Conservation (phyloP, 495 filamentous ascomycete species). For the Astrothelium macrocarpum region DNA sequence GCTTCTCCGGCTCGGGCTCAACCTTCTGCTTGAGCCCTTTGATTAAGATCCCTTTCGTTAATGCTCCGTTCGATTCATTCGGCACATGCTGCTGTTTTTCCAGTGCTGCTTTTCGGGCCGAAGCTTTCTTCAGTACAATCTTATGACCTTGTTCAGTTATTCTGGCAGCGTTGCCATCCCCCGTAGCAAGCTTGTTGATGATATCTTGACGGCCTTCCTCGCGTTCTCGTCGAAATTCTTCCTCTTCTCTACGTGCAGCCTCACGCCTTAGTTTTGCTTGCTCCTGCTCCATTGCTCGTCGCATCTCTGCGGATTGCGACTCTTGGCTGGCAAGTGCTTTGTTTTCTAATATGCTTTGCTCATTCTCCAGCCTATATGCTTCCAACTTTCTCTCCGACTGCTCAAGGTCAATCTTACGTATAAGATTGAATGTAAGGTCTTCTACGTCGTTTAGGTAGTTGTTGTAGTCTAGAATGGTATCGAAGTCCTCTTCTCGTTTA, state of each 20-base stretch:
- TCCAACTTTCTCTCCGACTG: constrained; percentile 61
- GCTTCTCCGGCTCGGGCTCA: constrained; percentile 53
- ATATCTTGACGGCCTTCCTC: constrained; percentile 52
- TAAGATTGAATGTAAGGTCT: constrained; percentile 77
- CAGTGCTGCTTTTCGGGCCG: constrained; percentile 21
- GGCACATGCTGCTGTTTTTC: constrained; percentile 27
- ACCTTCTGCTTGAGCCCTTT: constrained; percentile 64
- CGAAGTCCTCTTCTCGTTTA: constrained; percentile 81
- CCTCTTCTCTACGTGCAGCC: constrained; percentile 45
- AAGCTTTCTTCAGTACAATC: constrained; percentile 61
- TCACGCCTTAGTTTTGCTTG: constrained; percentile 45
- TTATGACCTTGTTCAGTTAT: constrained; percentile 48
- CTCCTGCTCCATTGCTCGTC: constrained; percentile 63
- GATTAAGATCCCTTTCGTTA: constrained; percentile 43
- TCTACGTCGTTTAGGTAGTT: constrained; percentile 93
- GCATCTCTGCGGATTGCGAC: constrained; percentile 40
- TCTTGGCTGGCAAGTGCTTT: constrained; percentile 45
- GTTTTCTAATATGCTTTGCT: constrained; percentile 48
- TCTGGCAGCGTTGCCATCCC: constrained; percentile 40
- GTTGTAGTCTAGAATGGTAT: constrained; percentile 69
- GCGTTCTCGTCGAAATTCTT: constrained; percentile 48
- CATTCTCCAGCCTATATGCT: constrained; percentile 58
- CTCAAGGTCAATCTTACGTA: constrained; percentile 57
- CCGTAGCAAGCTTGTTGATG: constrained; percentile 40
- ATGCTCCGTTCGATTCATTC: constrained; percentile 27